phyloP scores from a whole-genome alignment of 768 basidiomycete genomes.

The Grammothele lineata region DNA sequence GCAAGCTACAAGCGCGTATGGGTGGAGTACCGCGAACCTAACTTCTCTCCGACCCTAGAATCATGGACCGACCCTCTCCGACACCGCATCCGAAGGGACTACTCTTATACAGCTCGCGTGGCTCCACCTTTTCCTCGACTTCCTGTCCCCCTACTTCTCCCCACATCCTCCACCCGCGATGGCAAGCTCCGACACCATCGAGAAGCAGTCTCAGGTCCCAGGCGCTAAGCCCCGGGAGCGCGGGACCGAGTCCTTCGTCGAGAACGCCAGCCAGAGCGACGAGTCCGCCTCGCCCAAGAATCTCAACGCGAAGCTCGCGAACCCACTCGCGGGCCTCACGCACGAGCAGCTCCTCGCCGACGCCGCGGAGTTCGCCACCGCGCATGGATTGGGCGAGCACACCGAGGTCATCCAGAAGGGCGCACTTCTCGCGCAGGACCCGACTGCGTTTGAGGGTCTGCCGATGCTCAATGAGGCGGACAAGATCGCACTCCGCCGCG shows the following conservation, averaged over 20 bases:
- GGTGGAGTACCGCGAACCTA: too few species aligned
- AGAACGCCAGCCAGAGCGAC: slow-evolving; percentile 15
- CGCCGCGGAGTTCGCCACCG: slow-evolving; percentile 55
- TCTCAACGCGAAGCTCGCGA: slow-evolving; percentile 44
- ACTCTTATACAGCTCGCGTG: too few species aligned
- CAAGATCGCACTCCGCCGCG: slow-evolving; percentile 33
- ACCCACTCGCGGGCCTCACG: slow-evolving; percentile 55
- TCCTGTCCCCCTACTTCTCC: too few species aligned
- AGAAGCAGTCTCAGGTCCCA: too few species aligned
- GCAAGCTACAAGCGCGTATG: too few species aligned
- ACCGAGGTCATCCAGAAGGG: slow-evolving; percentile 53
- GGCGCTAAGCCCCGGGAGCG: too few species aligned
- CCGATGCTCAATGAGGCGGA: slow-evolving; percentile 40
- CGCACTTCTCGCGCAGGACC: slow-evolving; percentile 72
- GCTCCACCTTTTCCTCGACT: too few species aligned
- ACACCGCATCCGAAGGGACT: too few species aligned
- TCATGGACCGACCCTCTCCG: too few species aligned
- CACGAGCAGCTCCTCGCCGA: slow-evolving; percentile 51
- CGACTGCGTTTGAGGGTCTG: slow-evolving; percentile 38
- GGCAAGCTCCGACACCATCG: too few species aligned
- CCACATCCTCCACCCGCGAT: too few species aligned
- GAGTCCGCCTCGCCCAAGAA: slow-evolving; percentile 3
- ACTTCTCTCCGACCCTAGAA: too few species aligned
- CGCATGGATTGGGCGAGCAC: slow-evolving; percentile 29
- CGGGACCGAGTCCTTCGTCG: slow-evolving; percentile 14